Evolutionary conservation across 2,329 filamentous ascomycete species (phyloP).

Genomic region (Fusarium mexicanum): DNA sequence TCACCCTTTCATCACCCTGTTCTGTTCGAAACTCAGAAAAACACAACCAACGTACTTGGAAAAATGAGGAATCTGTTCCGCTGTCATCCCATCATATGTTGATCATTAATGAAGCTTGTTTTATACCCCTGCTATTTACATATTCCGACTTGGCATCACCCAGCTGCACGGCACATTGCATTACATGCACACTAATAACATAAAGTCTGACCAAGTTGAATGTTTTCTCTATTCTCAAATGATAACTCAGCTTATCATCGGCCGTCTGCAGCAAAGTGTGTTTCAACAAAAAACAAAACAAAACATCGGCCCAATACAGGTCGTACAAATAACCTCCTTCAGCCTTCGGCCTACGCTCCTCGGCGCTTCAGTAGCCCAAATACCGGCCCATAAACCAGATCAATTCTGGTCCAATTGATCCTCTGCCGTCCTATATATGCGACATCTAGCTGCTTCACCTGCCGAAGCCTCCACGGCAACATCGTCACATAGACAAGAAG

Average conservation of each 20-base stretch:
- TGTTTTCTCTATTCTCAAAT: neutral
- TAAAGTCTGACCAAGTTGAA: neutral
- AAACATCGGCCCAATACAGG: neutral
- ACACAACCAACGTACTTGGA: neutral
- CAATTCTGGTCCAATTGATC: neutral
- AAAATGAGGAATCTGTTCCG: slow-evolving; percentile 21
- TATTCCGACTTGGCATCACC: neutral
- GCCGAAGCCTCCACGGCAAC: neutral
- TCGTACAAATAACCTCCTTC: neutral
- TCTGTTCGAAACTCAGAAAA: neutral
- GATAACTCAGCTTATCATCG: neutral
- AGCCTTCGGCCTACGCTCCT: neutral
- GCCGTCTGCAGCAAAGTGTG: neutral
- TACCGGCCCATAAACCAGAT: neutral
- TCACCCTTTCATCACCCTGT: neutral
- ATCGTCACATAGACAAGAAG: neutral
- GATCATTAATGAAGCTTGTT: neutral
- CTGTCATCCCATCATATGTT: slow-evolving; percentile 33
- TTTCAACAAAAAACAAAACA: slow-evolving; percentile 9
- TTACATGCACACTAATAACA: neutral
- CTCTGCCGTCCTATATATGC: neutral
- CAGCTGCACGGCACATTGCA: neutral
- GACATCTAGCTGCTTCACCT: neutral
- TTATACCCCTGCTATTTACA: neutral
- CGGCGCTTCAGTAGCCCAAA: slow-evolving; percentile 14